A percentile compares a stretch with the other conserved stretches of the same genome.
phyloP scores from a whole-genome alignment of 495 filamentous ascomycete genomes.

The Parachaetomium inaequale region DNA sequence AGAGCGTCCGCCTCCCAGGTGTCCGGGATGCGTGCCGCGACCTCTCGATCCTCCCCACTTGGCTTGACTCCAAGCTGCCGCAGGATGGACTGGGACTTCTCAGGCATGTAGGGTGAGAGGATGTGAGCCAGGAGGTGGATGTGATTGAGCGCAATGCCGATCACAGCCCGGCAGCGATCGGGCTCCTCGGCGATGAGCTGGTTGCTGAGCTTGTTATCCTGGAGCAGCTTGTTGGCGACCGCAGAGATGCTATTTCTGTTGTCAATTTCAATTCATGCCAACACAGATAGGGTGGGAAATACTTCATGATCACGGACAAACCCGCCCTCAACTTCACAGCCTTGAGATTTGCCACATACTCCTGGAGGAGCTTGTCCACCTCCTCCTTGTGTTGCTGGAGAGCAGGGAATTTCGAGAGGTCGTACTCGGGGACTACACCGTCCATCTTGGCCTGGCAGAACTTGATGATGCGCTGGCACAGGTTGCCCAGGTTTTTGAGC shows the following conservation, averaged over 20 bases:
- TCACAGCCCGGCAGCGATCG: slow-evolving; percentile 68
- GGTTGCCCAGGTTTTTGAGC: slow-evolving; percentile 87
- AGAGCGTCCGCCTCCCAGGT: slow-evolving; percentile 60
- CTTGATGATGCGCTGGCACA: slow-evolving; percentile 91
- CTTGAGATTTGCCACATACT: slow-evolving; percentile 72
- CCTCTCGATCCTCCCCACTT: slow-evolving; percentile 16
- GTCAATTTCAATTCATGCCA: background rate
- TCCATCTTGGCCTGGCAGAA: slow-evolving; percentile 75
- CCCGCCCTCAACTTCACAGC: slow-evolving; percentile 71
- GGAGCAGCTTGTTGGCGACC: slow-evolving; percentile 77
- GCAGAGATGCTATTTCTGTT: slow-evolving; percentile 53
- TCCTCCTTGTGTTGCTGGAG: slow-evolving; percentile 50
- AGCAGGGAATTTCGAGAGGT: slow-evolving; percentile 27
- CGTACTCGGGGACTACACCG: slow-evolving; percentile 66
- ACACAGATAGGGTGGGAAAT: slow-evolving; percentile 3
- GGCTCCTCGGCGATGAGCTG: slow-evolving; percentile 65
- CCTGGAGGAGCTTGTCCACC: slow-evolving; percentile 58
- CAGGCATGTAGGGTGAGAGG: slow-evolving; percentile 79
- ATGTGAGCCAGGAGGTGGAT: slow-evolving; percentile 75
- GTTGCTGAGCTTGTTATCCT: slow-evolving; percentile 65
- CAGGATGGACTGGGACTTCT: slow-evolving; percentile 69
- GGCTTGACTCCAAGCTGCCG: slow-evolving; percentile 54
- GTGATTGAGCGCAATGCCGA: slow-evolving; percentile 77
- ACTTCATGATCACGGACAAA: slow-evolving; percentile 61
- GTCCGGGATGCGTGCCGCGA: slow-evolving; percentile 66